Evolutionary conservation across 129 eudicot species (phyloP), one percentile per base, ranked within the genome.

Genomic region (Pittosporum tobira): DNA sequence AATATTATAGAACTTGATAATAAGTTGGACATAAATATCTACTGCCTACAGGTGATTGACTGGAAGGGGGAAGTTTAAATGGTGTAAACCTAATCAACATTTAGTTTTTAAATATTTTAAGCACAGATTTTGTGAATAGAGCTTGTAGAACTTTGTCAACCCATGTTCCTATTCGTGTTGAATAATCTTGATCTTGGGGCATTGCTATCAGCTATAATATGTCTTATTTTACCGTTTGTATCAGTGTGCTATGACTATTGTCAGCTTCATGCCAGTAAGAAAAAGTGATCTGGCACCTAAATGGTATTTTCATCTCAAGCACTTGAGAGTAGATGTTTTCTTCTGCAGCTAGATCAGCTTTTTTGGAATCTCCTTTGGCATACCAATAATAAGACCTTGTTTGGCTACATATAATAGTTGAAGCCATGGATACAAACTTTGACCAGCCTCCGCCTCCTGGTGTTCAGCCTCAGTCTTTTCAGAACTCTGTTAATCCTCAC

Each of bases 381-480:
- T 38, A 3, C 22, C 23, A 54, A 29, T 29, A 16, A n/a, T 21
- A 19, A 30, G 56, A 54, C 42, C 59, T n/a, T 24, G 29, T 7
- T 34, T 34, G 40, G 40, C 10, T 34, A 34, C 40, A 34, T 34
- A 22, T 38, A 28, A 54, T 59, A 46, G 55, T 30, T 12, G 36
- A 66, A 62, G 68, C 45, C 29, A 87, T 87, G 96, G 86, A 69
- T 54, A 79, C 71, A 38, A 65, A 67, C 43, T 64, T 72, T 69
- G 79, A 73, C 58, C 71, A 76, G 72, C 94, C 88, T 43, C 85
- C 64, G 21, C 96, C 96, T 62, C 94, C 96, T 40, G 94, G 93
- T 55, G 87, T 80, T n/a, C 74, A 69, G 50, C 45, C 77, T 30
- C 88, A 66, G 48, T 65, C 74, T 36, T 76, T 55, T 53, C 84